Percentiles rank a stretch among this genome's conserved stretches.
phyloP scores from a whole-genome alignment of 768 basidiomycete species.

The Pleurotus platypus region DNA sequence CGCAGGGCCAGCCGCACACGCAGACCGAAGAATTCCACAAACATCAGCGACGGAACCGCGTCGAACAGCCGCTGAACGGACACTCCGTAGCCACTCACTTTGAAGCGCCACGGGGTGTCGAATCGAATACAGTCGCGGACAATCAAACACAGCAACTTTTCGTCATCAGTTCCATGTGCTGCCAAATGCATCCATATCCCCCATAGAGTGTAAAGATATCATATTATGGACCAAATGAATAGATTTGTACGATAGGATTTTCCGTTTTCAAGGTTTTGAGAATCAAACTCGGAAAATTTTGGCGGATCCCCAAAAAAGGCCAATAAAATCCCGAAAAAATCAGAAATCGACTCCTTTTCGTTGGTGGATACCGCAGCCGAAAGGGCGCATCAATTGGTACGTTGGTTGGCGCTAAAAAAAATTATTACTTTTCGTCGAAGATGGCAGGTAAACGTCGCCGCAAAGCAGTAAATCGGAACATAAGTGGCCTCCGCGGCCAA shows the following conservation, averaged over 20 bases:
- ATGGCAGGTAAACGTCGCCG: neutral
- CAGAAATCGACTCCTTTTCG: conserved; percentile 7
- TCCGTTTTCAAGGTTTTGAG: neutral
- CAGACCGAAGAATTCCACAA: too few relatives aligned
- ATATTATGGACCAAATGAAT: neutral
- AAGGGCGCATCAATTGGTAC: neutral
- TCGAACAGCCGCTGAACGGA: too few relatives aligned
- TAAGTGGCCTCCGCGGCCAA: neutral
- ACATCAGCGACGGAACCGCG: too few relatives aligned
- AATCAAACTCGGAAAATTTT: conserved; percentile 1
- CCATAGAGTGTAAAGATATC: neutral
- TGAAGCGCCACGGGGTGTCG: too few relatives aligned
- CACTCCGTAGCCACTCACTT: too few relatives aligned
- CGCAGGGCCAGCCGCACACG: too few relatives aligned
- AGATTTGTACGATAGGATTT: neutral
- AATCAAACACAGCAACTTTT: conserved; percentile 19
- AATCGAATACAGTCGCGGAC: conserved; percentile 21
- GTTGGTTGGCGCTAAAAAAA: neutral
- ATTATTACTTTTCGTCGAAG: neutral
- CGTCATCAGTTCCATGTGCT: too few relatives aligned
- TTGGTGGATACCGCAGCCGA: neutral
- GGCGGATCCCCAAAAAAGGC: conserved; percentile 3
- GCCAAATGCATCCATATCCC: too few relatives aligned
- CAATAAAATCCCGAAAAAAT: conserved; percentile 6
- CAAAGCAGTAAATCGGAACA: neutral